Evolutionary conservation across 169 alveolate genomes (phyloP).

Genomic region (Neospora caninum): DNA sequence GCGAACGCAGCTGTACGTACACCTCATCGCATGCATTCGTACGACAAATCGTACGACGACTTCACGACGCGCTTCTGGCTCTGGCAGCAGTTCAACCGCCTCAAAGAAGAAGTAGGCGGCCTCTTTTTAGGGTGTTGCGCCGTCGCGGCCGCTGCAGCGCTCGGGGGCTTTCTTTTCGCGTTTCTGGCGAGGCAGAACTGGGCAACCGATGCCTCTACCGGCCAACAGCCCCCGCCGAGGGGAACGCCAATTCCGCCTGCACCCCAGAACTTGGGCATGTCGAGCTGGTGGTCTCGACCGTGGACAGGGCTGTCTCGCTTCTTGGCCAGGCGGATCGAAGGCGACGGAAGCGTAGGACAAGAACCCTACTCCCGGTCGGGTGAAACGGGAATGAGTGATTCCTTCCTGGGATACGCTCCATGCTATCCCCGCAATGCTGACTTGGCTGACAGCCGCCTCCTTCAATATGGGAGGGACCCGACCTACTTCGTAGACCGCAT

Average conservation of each 20-base stretch:
- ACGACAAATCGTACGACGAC: slow-evolving; percentile 43
- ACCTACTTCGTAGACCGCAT: no score
- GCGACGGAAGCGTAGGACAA: neutral
- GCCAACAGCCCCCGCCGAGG: neutral
- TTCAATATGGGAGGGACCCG: no score
- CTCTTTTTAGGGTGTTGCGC: slow-evolving; percentile 16
- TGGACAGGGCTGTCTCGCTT: neutral
- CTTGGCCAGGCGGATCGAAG: neutral
- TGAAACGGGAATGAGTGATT: no score
- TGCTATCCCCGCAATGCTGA: no score
- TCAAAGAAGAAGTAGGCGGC: neutral
- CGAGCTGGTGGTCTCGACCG: neutral
- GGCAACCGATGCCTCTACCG: neutral
- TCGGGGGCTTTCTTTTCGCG: neutral
- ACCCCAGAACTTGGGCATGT: neutral
- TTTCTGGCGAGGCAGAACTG: neutral
- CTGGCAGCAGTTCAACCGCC: slow-evolving; percentile 7
- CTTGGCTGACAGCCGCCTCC: no score
- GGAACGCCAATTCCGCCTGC: neutral
- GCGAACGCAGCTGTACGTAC: slow-evolving; percentile 62
- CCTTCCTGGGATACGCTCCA: no score
- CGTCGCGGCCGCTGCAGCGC: slow-evolving; percentile 24
- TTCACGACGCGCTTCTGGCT: slow-evolving; percentile 31
- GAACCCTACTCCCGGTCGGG: no score
- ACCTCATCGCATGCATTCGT: slow-evolving; percentile 49